Base-by-base conservation (phyloP, 2,329 filamentous ascomycete species). In the Phoma sp. region DNA sequence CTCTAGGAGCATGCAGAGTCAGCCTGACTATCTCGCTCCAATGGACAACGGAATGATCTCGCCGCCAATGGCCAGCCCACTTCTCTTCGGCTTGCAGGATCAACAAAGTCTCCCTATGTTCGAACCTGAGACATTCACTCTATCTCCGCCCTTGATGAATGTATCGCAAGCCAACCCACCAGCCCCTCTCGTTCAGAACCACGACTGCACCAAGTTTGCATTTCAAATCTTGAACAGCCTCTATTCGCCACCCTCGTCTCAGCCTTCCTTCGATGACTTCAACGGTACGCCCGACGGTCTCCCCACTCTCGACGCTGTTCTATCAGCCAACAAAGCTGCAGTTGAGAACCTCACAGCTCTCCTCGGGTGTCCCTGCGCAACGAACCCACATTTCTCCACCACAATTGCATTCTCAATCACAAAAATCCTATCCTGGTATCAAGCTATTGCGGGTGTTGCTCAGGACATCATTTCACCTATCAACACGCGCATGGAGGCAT, bases 401-500 rank as follows among this genome's bases (percentile, higher is more conserved):
- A 73, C 69, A 2, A 69, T 73, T 35, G 65, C 69, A 10, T 67
- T 74, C 47, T 67, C 66, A 6, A 71, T 72, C 18, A 63, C 62
- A 33, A 73, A 74, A 48, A 68, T 74, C 23, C 65, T 74, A n/a
- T 68, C 69, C 1, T 73, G 69, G 70, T 73, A 72, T 49, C 69
- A 73, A 52, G 69, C 68, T 7, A 65, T 73, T 36, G 70, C 70
- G 10, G 65, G 70, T 8, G 57, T 60, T 6, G 65, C 62, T 40
- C 56, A 62, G 14, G 48, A 57, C 39, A 53, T 51, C 7, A 55
- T 64, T 13, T 58, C 58, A 10, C 40, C 61, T 0, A 52, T 61
- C 40, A 64, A 62, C 49, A 69, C 69, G 8, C 66, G 62, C 22
- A 64, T 69, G 58, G 69, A 73, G 36, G 52, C 58, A 0, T 70